phyloP scores from a whole-genome alignment of 2,329 filamentous ascomycete species.

The Aspergillus sp. region DNA sequence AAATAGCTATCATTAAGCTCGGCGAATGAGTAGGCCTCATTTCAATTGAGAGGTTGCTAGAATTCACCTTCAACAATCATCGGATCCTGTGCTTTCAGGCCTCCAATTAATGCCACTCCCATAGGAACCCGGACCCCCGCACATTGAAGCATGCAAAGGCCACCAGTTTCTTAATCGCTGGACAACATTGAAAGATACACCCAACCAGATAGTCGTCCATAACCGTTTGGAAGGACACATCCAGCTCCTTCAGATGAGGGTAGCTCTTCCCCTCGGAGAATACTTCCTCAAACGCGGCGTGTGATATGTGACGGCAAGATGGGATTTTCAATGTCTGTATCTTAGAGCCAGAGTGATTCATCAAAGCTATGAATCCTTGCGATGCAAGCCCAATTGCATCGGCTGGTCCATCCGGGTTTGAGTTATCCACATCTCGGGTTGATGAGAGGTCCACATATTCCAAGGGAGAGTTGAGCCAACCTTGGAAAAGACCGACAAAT shows the following conservation, averaged over 20 bases:
- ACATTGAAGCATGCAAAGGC: constrained; percentile 62
- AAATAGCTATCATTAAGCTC: no score
- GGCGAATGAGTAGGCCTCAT: no score
- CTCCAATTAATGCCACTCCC: constrained; percentile 57
- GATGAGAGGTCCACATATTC: constrained; percentile 68
- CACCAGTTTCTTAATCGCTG: constrained; percentile 49
- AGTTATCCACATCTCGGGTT: constrained; percentile 71
- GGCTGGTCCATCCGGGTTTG: constrained; percentile 59
- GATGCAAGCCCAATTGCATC: constrained; percentile 68
- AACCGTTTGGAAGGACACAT: constrained; percentile 62
- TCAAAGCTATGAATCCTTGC: constrained; percentile 71
- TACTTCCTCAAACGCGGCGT: constrained; percentile 66
- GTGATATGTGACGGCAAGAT: constrained; percentile 75
- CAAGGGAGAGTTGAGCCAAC: constrained; percentile 71
- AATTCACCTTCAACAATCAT: constrained; percentile 36
- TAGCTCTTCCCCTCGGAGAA: constrained; percentile 63
- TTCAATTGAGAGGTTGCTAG: no score
- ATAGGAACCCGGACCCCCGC: constrained; percentile 50
- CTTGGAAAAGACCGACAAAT: constrained; percentile 66
- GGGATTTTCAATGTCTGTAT: constrained; percentile 71
- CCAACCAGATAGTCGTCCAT: constrained; percentile 43
- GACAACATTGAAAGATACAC: constrained; percentile 43
- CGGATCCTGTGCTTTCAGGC: constrained; percentile 53
- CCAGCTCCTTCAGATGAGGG: constrained; percentile 64
- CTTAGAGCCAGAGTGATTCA: constrained; percentile 70